Evolutionary conservation across 1,139 yeast species (phyloP).

Genomic region (Pichia cactophila): DNA sequence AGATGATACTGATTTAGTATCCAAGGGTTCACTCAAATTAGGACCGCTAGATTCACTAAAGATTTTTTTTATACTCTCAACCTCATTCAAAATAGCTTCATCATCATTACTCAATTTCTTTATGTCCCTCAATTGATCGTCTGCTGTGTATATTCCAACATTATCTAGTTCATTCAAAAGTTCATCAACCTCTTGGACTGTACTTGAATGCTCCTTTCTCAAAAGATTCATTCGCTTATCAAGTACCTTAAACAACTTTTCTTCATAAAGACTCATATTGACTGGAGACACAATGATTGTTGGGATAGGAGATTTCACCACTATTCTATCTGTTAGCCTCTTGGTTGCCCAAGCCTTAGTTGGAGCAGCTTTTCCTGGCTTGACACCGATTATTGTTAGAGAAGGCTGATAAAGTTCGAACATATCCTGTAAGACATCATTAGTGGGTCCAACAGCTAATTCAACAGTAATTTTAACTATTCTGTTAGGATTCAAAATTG

Average conservation of each 20-base stretch:
- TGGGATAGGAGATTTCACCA: constrained; percentile 60
- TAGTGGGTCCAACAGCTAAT: constrained; percentile 52
- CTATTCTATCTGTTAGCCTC: constrained; percentile 54
- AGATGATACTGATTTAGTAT: neutral
- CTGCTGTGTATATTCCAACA: constrained; percentile 21
- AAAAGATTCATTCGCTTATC: constrained; percentile 40
- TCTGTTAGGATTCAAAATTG: constrained; percentile 40
- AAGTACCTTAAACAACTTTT: constrained; percentile 28
- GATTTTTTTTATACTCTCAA: constrained; percentile 1
- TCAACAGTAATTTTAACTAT: constrained; percentile 57
- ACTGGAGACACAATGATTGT: constrained; percentile 60
- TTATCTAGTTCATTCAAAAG: constrained; percentile 19
- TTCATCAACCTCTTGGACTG: constrained; percentile 13
- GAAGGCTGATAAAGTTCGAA: constrained; percentile 58
- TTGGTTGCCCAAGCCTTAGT: constrained; percentile 55
- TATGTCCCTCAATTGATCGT: constrained; percentile 21
- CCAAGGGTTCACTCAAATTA: neutral
- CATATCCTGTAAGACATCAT: constrained; percentile 51
- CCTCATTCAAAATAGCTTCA: constrained; percentile 12
- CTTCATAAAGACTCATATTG: constrained; percentile 52
- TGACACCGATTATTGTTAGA: constrained; percentile 54
- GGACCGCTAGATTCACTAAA: neutral
- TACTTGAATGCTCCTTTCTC: constrained; percentile 4
- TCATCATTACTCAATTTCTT: constrained; percentile 13
- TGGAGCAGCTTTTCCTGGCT: constrained; percentile 48